phyloP scores from a whole-genome alignment of 495 filamentous ascomycete genomes.

The Aspergillus kassunensis region DNA sequence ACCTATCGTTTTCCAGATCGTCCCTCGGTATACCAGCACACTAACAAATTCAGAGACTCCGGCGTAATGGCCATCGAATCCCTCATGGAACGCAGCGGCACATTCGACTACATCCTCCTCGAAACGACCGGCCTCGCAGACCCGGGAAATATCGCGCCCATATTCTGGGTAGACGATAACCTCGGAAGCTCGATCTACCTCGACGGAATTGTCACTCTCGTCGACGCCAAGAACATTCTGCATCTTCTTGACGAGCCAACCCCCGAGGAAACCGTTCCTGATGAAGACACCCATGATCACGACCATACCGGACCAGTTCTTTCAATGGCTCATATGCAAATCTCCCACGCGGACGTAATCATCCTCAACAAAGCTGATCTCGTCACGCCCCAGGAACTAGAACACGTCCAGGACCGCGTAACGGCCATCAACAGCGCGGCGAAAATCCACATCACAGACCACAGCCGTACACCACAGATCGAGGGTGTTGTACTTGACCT shows the following conservation, averaged over 20 bases:
- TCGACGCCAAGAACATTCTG: constrained; percentile 91
- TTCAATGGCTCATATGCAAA: constrained; percentile 92
- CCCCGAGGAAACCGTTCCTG: constrained; percentile 47
- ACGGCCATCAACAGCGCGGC: constrained; percentile 85
- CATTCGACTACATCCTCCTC: constrained; percentile 96
- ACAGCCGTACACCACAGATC: constrained; percentile 73
- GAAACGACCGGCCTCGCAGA: constrained; percentile 96
- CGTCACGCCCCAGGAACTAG: constrained; percentile 65
- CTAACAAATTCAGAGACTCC: constrained; percentile 57
- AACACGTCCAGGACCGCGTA: constrained; percentile 61
- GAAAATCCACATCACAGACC: constrained; percentile 73
- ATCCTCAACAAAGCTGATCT: constrained; percentile 94
- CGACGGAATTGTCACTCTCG: constrained; percentile 92
- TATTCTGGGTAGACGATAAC: constrained; percentile 97
- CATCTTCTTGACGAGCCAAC: constrained; percentile 72
- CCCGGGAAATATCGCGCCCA: constrained; percentile 88
- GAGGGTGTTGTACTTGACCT: constrained; percentile 84
- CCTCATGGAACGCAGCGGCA: constrained; percentile 89
- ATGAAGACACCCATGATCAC: constrained; percentile 45
- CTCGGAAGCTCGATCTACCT: constrained; percentile 91
- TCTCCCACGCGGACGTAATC: constrained; percentile 94
- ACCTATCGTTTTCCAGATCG: not conserved
- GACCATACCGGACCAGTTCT: constrained; percentile 57
- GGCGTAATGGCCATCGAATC: constrained; percentile 93
- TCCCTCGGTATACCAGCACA: not conserved